Evolutionary conservation across 441 rosid species (phyloP).

Genomic region (Melastoma candidum): DNA sequence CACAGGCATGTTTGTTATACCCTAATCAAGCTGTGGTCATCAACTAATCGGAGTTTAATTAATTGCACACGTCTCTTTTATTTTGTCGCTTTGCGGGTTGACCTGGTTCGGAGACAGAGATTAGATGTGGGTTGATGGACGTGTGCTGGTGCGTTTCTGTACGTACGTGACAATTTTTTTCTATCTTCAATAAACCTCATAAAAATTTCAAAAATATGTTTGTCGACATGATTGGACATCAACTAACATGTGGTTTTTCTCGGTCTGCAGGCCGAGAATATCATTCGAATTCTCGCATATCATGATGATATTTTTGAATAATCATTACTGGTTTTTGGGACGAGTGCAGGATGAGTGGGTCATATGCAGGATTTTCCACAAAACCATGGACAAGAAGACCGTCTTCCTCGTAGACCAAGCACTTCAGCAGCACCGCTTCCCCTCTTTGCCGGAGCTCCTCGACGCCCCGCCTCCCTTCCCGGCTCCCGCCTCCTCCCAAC

Average conservation of each 20-base stretch:
- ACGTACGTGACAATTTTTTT: too few species aligned
- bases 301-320: not conserved
- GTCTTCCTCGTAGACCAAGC: slow-evolving; percentile 27
- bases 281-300: not conserved
- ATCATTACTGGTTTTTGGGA: too few species aligned
- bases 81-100: slow-evolving; percentile 54
- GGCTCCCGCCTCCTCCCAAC: too few species aligned
- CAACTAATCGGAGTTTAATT: slow-evolving; percentile 4
- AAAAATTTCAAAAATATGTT: too few species aligned
- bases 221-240: too few species aligned
- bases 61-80: not conserved
- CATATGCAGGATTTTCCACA: slow-evolving; percentile 82
- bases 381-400: slow-evolving; percentile 49
- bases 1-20: slow-evolving; percentile 11
- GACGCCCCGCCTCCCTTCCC: slow-evolving; percentile 12
- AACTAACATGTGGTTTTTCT: not conserved
- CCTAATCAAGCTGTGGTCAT: slow-evolving; percentile 13
- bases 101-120: slow-evolving; percentile 16
- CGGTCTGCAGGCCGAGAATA: not conserved
- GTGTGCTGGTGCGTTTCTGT: too few species aligned
- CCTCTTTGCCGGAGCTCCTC: slow-evolving; percentile 5
- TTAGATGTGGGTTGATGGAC: not conserved
- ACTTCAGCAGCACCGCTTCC: slow-evolving; percentile 11
- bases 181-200: too few species aligned
- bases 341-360: slow-evolving; percentile 86